phyloP scores from a whole-genome alignment of 2,329 filamentous ascomycete species.

The Beauveria sp. region DNA sequence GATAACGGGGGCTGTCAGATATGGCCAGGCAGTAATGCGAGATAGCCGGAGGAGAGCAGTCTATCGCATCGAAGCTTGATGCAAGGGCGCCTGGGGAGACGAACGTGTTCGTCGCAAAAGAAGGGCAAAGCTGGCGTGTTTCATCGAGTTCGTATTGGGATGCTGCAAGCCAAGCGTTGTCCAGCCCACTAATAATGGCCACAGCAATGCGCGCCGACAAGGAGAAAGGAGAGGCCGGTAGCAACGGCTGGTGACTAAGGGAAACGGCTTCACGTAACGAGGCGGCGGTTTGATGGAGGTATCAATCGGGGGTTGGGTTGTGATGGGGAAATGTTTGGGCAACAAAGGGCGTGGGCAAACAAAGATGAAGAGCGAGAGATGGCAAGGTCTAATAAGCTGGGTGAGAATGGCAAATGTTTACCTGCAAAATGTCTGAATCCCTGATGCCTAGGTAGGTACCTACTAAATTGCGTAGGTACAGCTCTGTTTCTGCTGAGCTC shows the following conservation, averaged over 20 bases:
- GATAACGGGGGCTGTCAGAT: not conserved
- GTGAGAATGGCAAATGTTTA: too few species aligned
- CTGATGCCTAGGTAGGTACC: too few species aligned
- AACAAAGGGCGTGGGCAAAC: not conserved
- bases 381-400: not conserved
- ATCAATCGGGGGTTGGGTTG: not conserved
- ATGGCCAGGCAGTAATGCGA: not conserved
- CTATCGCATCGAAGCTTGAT: not conserved
- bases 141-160: not conserved
- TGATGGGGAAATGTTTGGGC: not conserved
- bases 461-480: too few species aligned
- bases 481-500: not conserved
- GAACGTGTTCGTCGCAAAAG: not conserved
- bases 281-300: not conserved
- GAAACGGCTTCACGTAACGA: too few species aligned
- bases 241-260: not conserved
- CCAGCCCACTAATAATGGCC: slow-evolving; percentile 4
- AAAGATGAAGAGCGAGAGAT: not conserved
- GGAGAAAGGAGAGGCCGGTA: not conserved
- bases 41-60: not conserved
- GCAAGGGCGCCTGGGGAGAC: not conserved
- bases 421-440: too few species aligned
- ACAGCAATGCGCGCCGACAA: not conserved
- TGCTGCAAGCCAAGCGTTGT: not conserved
- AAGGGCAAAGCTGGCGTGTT: not conserved